Evolutionary conservation across 2,329 filamentous ascomycete genomes (phyloP).

Genomic region (Escovopsis sp.): DNA sequence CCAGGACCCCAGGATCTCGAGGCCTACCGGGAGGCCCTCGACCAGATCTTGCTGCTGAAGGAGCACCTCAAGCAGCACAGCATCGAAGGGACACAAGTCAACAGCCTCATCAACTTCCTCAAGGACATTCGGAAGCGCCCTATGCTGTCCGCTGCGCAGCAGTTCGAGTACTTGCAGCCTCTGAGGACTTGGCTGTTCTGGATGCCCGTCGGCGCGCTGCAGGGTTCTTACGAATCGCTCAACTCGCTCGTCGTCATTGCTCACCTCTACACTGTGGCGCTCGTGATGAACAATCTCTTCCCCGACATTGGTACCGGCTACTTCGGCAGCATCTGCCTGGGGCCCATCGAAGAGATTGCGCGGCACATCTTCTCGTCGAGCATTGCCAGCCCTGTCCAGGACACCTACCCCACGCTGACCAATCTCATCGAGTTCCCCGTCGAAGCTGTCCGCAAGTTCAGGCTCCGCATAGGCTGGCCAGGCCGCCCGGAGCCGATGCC

Average conservation of each 20-base stretch:
- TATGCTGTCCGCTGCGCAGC: constrained; percentile 58
- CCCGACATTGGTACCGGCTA: constrained; percentile 84
- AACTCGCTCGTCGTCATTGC: constrained; percentile 72
- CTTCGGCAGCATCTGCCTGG: constrained; percentile 65
- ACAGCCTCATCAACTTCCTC: constrained; percentile 57
- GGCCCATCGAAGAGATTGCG: constrained; percentile 76
- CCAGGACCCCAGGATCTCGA: constrained; percentile 57
- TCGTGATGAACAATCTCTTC: constrained; percentile 81
- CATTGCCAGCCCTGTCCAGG: constrained; percentile 39
- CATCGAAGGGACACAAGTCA: constrained; percentile 53
- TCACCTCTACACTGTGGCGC: constrained; percentile 79
- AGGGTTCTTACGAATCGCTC: constrained; percentile 60
- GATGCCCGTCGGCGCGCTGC: constrained; percentile 74
- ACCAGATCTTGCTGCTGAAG: constrained; percentile 54
- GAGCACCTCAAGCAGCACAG: constrained; percentile 52
- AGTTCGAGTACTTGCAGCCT: constrained; percentile 80
- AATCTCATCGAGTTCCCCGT: constrained; percentile 60
- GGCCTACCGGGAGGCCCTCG: constrained; percentile 50
- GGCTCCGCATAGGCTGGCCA: constrained; percentile 52
- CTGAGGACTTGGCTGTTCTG: constrained; percentile 91
- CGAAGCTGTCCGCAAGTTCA: constrained; percentile 54
- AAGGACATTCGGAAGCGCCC: constrained; percentile 57
- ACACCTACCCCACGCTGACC: constrained; percentile 46
- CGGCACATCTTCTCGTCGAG: constrained; percentile 58
- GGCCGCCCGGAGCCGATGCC: constrained; percentile 39